Evolutionary conservation across 164 flowering plant genomes (phyloP).

Genomic region (Tinospora cordifolia): DNA sequence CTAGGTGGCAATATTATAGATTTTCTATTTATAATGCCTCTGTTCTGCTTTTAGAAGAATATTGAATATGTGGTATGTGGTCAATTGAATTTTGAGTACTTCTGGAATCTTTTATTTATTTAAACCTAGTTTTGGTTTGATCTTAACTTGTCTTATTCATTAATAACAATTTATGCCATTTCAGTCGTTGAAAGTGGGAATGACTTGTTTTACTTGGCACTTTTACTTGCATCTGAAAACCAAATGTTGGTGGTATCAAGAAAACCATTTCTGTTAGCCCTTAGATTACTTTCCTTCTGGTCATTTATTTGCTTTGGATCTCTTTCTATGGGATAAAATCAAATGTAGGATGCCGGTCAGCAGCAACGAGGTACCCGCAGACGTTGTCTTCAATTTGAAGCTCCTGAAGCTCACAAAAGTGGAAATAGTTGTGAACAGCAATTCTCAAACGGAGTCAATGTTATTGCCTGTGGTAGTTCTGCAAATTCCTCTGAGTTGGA

Average conservation of each 20-base stretch:
- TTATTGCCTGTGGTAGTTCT: conserved; percentile 9
- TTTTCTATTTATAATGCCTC: too few species aligned
- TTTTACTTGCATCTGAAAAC: too few species aligned
- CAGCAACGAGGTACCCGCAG: conserved; percentile 29
- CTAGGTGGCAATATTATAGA: too few species aligned
- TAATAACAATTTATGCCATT: too few species aligned
- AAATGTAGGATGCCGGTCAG: conserved; percentile 28
- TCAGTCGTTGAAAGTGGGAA: too few species aligned
- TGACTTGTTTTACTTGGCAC: too few species aligned
- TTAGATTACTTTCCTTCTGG: neutral
- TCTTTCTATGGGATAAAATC: conserved; percentile 1
- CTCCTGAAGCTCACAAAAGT: conserved; percentile 21
- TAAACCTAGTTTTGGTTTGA: too few species aligned
- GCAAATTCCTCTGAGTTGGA: conserved; percentile 17
- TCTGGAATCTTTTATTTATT: too few species aligned
- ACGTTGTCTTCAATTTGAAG: conserved; percentile 49
- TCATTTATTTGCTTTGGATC: neutral
- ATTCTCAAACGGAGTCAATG: conserved; percentile 5
- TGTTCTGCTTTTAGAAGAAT: too few species aligned
- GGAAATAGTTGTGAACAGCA: neutral
- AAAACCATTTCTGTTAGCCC: neutral
- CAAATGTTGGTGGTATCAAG: neutral
- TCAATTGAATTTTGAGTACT: too few species aligned
- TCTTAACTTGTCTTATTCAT: too few species aligned
- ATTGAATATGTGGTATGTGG: too few species aligned